A percentile compares a stretch with the other conserved stretches of the same genome.
These are phyloP conservation scores for Onygenales sp. DNA, from an alignment of 2,329 filamentous ascomycete genomes.

Conservation along the genomic window DNA sequence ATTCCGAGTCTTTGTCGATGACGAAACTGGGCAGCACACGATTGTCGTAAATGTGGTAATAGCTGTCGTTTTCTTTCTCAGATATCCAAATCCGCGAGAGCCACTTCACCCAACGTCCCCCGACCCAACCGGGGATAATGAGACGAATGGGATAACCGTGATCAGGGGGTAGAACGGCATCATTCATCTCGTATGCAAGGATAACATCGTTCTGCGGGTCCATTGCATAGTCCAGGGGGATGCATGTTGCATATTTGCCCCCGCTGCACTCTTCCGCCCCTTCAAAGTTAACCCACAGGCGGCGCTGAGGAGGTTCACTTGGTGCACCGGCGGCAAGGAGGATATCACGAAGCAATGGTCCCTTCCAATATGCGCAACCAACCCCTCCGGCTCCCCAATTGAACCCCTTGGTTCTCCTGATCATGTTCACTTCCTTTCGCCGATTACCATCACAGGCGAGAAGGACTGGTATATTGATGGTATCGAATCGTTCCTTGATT, in stretches of 20 bases:
- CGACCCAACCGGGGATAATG: conserved; percentile 34
- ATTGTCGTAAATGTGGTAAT: conserved; percentile 45
- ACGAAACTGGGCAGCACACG: conserved; percentile 40
- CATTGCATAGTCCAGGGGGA: conserved; percentile 42
- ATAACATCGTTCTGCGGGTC: conserved; percentile 40
- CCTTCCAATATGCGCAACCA: conserved; percentile 45
- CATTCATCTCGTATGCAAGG: conserved; percentile 36
- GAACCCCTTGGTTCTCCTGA: conserved; percentile 41
- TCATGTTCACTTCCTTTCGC: conserved; percentile 44
- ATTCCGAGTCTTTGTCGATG: conserved; percentile 39
- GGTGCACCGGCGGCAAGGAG: conserved; percentile 33
- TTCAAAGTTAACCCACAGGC: conserved; percentile 41
- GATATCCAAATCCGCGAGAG: conserved; percentile 30
- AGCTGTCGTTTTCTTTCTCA: conserved; percentile 31
- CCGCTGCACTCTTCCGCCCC: conserved; percentile 40
- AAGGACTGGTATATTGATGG: conserved; percentile 40
- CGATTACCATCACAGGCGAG: conserved; percentile 44
- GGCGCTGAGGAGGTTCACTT: conserved; percentile 13
- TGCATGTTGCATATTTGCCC: conserved; percentile 40
- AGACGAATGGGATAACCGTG: conserved; percentile 36
- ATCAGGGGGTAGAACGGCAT: conserved; percentile 29
- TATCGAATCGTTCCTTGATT: conserved; percentile 32
- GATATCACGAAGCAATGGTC: conserved; percentile 37
- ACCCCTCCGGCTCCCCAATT: conserved; percentile 38
- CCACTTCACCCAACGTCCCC: conserved; percentile 36